phyloP scores from a whole-genome alignment of 2,329 filamentous ascomycete species.

The Neofusicoccum kwambonambiense region DNA sequence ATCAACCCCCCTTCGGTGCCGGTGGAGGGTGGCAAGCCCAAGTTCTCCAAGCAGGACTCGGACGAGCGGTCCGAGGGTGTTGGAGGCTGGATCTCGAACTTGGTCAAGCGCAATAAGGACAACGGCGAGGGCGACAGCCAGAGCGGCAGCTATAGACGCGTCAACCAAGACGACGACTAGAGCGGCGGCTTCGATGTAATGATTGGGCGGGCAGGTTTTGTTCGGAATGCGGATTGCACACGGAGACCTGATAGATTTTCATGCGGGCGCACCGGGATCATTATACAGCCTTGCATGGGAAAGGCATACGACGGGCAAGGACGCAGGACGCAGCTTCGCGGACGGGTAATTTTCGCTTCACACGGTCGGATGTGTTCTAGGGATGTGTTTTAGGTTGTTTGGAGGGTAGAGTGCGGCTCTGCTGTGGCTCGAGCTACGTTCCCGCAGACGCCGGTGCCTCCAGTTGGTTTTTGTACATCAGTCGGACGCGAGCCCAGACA shows the following conservation, averaged over 20 bases:
- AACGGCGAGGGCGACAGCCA: slow-evolving; percentile 42
- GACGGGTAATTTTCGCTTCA: not conserved
- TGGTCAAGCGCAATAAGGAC: slow-evolving; percentile 57
- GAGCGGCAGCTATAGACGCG: slow-evolving; percentile 47
- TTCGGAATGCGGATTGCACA: slow-evolving; percentile 15
- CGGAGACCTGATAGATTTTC: slow-evolving; percentile 13
- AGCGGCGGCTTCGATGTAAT: not conserved
- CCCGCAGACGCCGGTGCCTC: slow-evolving; percentile 11
- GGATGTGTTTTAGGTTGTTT: not conserved
- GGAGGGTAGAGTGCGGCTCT: slow-evolving; percentile 9
- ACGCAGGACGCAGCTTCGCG: not conserved
- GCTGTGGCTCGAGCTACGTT: slow-evolving; percentile 14
- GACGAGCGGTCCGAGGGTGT: slow-evolving; percentile 53
- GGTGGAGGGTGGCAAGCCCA: slow-evolving; percentile 51
- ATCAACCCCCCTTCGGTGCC: slow-evolving; percentile 72
- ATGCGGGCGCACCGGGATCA: slow-evolving; percentile 14
- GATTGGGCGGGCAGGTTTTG: not conserved
- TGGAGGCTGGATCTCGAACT: slow-evolving; percentile 67
- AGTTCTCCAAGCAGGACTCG: slow-evolving; percentile 29
- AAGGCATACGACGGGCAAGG: not conserved
- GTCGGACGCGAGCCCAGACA: not conserved
- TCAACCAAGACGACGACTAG: slow-evolving; percentile 44
- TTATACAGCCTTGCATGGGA: slow-evolving; percentile 9
- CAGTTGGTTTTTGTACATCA: slow-evolving; percentile 13
- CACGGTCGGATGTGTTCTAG: not conserved